Base-by-base conservation (phyloP, 768 basidiomycete genomes). In the Termitomyces heimii region DNA sequence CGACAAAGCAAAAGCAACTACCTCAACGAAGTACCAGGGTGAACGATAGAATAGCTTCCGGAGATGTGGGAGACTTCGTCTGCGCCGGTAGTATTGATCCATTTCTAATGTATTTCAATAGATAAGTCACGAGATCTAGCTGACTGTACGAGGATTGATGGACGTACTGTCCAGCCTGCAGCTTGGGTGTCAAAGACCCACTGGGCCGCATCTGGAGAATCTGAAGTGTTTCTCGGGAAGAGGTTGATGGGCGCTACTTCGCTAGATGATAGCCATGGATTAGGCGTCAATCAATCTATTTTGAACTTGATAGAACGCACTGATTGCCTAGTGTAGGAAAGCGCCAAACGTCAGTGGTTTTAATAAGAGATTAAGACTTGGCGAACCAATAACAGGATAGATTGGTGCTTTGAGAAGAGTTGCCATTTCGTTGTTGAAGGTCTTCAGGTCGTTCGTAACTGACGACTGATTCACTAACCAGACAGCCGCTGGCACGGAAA, bases 111-210 rank as follows among this genome's bases (percentile, higher is more conserved):
- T 14, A 42, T 13, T 20, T 35, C 2, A 9, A 24, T 31, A 49
- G 14, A 57, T n/a, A 37, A 50, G 6, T 13, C 28, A n/a, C 31
- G 49, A 48, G 34, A 31, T 20, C 4, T 3, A 34, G 13, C 20
- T 32, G 48, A 26, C 24, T 20, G 22, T 24, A 28, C 28, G n/a
- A 39, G 4, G n/a, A 39, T 26, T 1, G 14, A 28, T n/a, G 22
- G 46, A 4, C 75, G 28, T 50, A 82, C 81, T 55, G 63, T 62
- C 82, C 82, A 84, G 12, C 78, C 77, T 28, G 67, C 60, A 49
- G 75, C 74, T 61, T 80, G 75, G 4, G 76, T 72, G 61, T 84
- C 79, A 59, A 81, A 86, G 0, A 84, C 78, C 78, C 80, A 87
- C 62, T 85, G 82, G 1, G 74, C 60, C 13, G n/a, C 68, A 57